Conservation (phyloP, 306 rosid genomes). For the Coriaria nepalensis region DNA sequence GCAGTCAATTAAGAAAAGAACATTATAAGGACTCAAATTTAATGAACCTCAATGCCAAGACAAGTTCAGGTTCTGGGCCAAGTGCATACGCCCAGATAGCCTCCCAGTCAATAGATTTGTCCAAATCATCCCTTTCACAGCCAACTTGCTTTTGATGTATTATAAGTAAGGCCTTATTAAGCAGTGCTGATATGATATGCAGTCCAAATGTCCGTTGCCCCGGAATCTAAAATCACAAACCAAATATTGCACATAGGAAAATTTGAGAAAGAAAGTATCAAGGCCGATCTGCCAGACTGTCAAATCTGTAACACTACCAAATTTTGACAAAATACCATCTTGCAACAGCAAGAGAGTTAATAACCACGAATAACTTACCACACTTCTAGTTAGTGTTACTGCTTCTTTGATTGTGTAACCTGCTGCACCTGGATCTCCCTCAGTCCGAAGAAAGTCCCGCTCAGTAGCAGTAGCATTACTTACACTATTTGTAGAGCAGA, state of each 20-base stretch:
- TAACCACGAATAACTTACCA: conserved; percentile 48
- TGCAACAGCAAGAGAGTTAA: conserved; percentile 5
- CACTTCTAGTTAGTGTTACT: conserved; percentile 67
- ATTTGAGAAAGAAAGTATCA: conserved; percentile 6
- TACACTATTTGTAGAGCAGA: conserved; percentile 14
- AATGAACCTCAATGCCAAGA: conserved; percentile 65
- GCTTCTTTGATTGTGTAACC: conserved; percentile 96
- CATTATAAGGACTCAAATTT: conserved; percentile 12
- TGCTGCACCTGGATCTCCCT: conserved; percentile 82
- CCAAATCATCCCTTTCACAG: conserved; percentile 19
- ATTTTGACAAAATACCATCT: not conserved
- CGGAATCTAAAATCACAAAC: conserved; percentile 45
- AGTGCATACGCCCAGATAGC: conserved; percentile 91
- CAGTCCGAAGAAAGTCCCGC: conserved; percentile 79
- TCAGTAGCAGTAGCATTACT: conserved; percentile 38
- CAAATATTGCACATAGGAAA: conserved; percentile 5
- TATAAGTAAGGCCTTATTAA: conserved; percentile 54
- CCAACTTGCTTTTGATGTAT: conserved; percentile 31
- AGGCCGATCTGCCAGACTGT: not conserved
- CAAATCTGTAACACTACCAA: not conserved
- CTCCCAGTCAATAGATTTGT: conserved; percentile 58
- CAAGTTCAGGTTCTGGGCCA: conserved; percentile 96
- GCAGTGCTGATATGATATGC: conserved; percentile 57
- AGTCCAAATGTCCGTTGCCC: conserved; percentile 81
- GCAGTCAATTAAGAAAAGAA: not conserved